These are phyloP conservation scores for Starmerella stigmatis DNA, from an alignment of 805 yeast genomes.

Conservation along the genomic window DNA sequence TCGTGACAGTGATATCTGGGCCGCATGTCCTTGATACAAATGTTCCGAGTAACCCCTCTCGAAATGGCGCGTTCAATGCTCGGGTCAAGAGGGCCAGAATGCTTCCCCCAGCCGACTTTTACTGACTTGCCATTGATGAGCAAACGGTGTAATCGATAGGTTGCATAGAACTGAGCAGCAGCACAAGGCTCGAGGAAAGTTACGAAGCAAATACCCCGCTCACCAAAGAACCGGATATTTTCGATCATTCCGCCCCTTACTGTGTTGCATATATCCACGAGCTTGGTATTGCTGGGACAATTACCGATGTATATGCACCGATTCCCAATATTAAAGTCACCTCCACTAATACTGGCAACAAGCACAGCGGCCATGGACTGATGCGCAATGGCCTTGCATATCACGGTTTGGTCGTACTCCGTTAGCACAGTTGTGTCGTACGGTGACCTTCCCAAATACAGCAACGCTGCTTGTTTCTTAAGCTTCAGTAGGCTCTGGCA, in stretches of 20 bases:
- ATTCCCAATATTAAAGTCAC: constrained; percentile 82
- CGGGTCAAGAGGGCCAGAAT: constrained; percentile 81
- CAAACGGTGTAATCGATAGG: constrained; percentile 82
- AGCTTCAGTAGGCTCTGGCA: constrained; percentile 84
- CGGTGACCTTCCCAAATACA: constrained; percentile 82
- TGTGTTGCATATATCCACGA: constrained; percentile 91
- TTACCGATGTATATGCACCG: constrained; percentile 87
- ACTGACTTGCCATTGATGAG: constrained; percentile 76
- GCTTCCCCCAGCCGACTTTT: constrained; percentile 97
- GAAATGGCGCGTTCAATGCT: constrained; percentile 82
- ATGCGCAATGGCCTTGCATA: constrained; percentile 48
- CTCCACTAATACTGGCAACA: constrained; percentile 89
- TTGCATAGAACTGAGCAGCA: constrained; percentile 93
- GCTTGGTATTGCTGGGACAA: constrained; percentile 74
- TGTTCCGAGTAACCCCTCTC: constrained; percentile 88
- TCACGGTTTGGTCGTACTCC: not conserved
- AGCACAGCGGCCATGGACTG: constrained; percentile 98
- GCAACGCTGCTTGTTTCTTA: constrained; percentile 95
- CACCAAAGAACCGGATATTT: constrained; percentile 65
- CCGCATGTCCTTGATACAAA: constrained; percentile 42
- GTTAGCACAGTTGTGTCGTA: constrained; percentile 62
- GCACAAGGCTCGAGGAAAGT: constrained; percentile 95
- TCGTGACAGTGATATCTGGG: not conserved
- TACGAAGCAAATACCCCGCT: constrained; percentile 84
- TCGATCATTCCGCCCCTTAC: constrained; percentile 92